Evolutionary conservation across 306 rosid species (phyloP).

Genomic region (Purshia tridentata): DNA sequence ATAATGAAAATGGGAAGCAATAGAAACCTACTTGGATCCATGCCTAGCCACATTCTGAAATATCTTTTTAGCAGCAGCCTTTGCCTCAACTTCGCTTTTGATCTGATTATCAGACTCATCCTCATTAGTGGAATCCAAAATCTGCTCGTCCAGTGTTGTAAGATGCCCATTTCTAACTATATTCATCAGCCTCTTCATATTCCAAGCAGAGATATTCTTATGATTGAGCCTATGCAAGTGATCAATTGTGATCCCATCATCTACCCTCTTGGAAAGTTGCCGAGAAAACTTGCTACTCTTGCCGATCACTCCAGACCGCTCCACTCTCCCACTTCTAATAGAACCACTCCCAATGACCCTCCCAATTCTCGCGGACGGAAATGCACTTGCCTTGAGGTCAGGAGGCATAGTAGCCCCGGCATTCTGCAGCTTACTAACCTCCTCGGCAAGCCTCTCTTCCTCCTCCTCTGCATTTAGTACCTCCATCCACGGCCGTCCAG

Average conservation of each 20-base stretch:
- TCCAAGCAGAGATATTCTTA: constrained; percentile 86
- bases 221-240: constrained; percentile 70
- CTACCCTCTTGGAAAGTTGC: constrained; percentile 40
- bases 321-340: constrained; percentile 44
- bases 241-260: constrained; percentile 68
- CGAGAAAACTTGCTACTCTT: constrained; percentile 43
- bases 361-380: constrained; percentile 37
- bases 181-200: constrained; percentile 84
- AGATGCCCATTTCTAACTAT: constrained; percentile 68
- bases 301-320: constrained; percentile 43
- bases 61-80: constrained; percentile 78
- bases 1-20: neutral
- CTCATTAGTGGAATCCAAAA: constrained; percentile 37
- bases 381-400: constrained; percentile 52
- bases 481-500: constrained; percentile 73
- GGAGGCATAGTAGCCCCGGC: constrained; percentile 84
- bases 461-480: constrained; percentile 59
- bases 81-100: constrained; percentile 73
- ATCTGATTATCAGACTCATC: constrained; percentile 59
- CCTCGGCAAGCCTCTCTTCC: constrained; percentile 66
- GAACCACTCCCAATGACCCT: constrained; percentile 45
- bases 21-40: constrained; percentile 53
- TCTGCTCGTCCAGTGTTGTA: constrained; percentile 68
- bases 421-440: constrained; percentile 70
- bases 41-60: constrained; percentile 77